Base-by-base conservation (phyloP, 345 rosid species). In the Arabidopsis suecica region DNA sequence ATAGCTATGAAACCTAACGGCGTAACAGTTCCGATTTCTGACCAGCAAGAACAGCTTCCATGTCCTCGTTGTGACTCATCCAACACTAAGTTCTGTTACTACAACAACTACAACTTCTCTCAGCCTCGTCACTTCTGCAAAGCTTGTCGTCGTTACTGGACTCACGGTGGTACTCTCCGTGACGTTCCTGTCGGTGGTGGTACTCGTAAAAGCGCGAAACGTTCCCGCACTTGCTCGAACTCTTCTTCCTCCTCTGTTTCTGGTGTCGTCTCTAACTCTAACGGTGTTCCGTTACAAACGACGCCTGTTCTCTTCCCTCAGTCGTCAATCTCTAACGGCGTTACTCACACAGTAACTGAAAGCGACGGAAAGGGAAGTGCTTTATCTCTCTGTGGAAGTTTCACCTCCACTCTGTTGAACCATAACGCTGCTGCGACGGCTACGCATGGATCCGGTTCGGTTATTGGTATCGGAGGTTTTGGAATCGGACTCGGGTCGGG, bases 111-210 rank as follows among this genome's bases (percentile, higher is more conserved):
- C 82, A 93, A 93, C 84, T 89, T 86, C 78, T 93, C 97, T 60
- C 98, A 93, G 91, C 98, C 98, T 5, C 98, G 98, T 50, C 98
- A 93, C 79, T 93, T 93, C 82, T 93, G 98, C 80, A 93, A 93
- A 81, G 74, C 93, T 18, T 93, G 98, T 79, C 98, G 98, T 48
- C 92, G 98, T 48, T 93, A 93, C 86, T 93, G 98, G 98, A 93
- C 98, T 50, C 97, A 87, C 36, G 98, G 98, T 55, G 98, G 98
- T n/a, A 89, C 81, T 34, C 81, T 78, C 69, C 81, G 81, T 13
- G 98, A 93, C 82, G 91, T 93, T 61, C 98, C 98, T 0, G 56
- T 93, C 67, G 98, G 98, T 28, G 98, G 98, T 9, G 98, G 94
- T 22, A 78, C 92, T 32, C 93, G 97, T 42, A 93, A 87, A 84